Percentiles rank a stretch among this genome's conserved stretches.
phyloP scores from a whole-genome alignment of 163 green algal species.

The Trebouxia gelatinosa region DNA sequence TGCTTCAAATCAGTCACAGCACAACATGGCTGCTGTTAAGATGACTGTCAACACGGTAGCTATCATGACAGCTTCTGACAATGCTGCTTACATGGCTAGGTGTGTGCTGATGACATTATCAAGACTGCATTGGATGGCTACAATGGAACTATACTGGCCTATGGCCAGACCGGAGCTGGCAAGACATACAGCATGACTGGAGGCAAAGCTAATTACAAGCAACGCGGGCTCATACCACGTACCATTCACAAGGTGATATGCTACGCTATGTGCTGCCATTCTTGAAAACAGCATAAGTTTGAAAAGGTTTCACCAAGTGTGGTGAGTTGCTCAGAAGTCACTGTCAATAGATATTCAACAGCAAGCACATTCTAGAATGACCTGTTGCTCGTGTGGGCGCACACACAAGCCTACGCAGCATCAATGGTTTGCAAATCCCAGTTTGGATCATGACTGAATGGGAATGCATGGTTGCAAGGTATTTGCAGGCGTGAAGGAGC shows the following conservation, averaged over 20 bases:
- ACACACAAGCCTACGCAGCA: no score
- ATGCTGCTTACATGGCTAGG: no score
- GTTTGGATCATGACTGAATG: background rate
- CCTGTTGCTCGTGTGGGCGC: no score
- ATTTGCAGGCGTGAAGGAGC: constrained; percentile 29
- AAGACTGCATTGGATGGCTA: constrained; percentile 67
- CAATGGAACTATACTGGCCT: constrained; percentile 76
- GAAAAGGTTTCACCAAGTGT: no score
- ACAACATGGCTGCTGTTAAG: background rate
- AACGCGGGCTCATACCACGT: constrained; percentile 40
- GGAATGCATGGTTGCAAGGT: constrained; percentile 32
- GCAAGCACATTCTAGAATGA: no score
- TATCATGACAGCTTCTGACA: background rate
- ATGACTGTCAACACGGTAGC: background rate
- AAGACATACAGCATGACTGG: constrained; percentile 41
- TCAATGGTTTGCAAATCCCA: no score
- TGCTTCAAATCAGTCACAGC: background rate
- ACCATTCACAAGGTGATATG: constrained; percentile 35
- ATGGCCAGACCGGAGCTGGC: constrained; percentile 61
- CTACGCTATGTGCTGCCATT: background rate
- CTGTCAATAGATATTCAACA: no score
- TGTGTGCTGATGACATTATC: constrained; percentile 44
- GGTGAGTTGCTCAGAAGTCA: background rate
- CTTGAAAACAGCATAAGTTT: background rate
- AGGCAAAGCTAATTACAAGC: constrained; percentile 8